phyloP scores from a whole-genome alignment of 805 yeast genomes.

The Ogataea kodamae region DNA sequence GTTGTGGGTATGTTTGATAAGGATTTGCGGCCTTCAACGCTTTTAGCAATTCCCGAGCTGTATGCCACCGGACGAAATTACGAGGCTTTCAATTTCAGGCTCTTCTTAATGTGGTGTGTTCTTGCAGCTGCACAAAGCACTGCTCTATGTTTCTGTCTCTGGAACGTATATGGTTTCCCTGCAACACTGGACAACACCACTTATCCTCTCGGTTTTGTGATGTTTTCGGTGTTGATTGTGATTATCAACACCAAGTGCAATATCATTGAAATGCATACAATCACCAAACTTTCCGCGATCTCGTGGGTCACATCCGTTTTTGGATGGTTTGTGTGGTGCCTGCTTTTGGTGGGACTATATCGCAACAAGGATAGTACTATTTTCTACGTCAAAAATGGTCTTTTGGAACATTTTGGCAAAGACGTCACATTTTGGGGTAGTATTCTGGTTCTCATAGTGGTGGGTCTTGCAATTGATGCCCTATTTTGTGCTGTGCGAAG shows the following conservation, averaged over 20 bases:
- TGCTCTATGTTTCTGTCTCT: conserved; percentile 62
- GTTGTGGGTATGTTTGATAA: conserved; percentile 95
- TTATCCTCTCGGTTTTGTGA: conserved; percentile 75
- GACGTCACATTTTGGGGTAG: conserved; percentile 90
- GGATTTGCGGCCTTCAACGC: conserved; percentile 83
- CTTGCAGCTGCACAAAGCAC: conserved; percentile 73
- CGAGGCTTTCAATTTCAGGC: conserved; percentile 64
- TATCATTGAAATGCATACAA: conserved; percentile 73
- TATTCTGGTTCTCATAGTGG: conserved; percentile 48
- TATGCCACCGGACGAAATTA: conserved; percentile 74
- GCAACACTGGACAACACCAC: conserved; percentile 71
- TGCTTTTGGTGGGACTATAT: conserved; percentile 70
- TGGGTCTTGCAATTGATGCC: conserved; percentile 67
- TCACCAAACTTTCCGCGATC: conserved; percentile 64
- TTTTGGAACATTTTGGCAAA: conserved; percentile 67
- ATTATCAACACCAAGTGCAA: conserved; percentile 77
- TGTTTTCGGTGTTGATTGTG: conserved; percentile 68
- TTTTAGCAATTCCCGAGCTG: conserved; percentile 87
- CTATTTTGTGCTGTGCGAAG: conserved; percentile 54
- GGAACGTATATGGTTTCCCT: conserved; percentile 66
- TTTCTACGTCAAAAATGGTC: conserved; percentile 68
- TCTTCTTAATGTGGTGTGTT: conserved; percentile 76
- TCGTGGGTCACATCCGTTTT: conserved; percentile 68
- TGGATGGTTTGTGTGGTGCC: conserved; percentile 86
- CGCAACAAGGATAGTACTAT: conserved; percentile 49